Conservation (phyloP, 148 eudicot genomes). For the Mesembryanthemum crystallinum region DNA sequence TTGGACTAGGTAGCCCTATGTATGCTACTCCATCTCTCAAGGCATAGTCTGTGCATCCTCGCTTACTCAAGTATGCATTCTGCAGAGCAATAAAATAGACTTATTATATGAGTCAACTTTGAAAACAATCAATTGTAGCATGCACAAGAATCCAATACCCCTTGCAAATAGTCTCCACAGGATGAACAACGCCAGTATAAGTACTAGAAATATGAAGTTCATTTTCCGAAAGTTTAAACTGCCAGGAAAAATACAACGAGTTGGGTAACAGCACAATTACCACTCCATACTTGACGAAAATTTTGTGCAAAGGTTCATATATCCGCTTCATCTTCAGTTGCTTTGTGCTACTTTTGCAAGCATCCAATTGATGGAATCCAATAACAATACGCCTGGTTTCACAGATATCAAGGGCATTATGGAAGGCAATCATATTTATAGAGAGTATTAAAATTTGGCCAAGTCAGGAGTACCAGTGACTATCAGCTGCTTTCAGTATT, state of each 20-base stretch:
- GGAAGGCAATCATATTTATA: background rate
- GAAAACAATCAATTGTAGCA: background rate
- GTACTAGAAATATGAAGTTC: background rate
- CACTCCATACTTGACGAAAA: slow-evolving; percentile 42
- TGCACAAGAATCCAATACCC: background rate
- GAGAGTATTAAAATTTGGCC: background rate
- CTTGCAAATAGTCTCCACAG: background rate
- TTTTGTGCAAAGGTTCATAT: slow-evolving; percentile 25
- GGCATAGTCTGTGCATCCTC: slow-evolving; percentile 27
- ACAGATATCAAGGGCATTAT: slow-evolving; percentile 3
- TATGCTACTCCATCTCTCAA: slow-evolving; percentile 21
- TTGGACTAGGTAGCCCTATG: slow-evolving; percentile 16
- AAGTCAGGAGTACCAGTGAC: slow-evolving; percentile 39
- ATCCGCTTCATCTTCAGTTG: slow-evolving; percentile 21
- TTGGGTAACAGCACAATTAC: slow-evolving; percentile 24
- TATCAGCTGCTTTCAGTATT: slow-evolving; percentile 33
- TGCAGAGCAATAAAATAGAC: slow-evolving; percentile 14
- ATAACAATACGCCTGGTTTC: slow-evolving; percentile 45
- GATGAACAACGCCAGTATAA: background rate
- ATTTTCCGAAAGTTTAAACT: background rate
- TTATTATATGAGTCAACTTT: background rate
- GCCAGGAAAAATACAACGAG: background rate
- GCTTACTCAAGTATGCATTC: slow-evolving; percentile 46
- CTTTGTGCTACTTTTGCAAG: slow-evolving; percentile 29
- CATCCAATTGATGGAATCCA: slow-evolving; percentile 39